Conservation (phyloP, 257 asterid genomes). For the Solanum commersonii region DNA sequence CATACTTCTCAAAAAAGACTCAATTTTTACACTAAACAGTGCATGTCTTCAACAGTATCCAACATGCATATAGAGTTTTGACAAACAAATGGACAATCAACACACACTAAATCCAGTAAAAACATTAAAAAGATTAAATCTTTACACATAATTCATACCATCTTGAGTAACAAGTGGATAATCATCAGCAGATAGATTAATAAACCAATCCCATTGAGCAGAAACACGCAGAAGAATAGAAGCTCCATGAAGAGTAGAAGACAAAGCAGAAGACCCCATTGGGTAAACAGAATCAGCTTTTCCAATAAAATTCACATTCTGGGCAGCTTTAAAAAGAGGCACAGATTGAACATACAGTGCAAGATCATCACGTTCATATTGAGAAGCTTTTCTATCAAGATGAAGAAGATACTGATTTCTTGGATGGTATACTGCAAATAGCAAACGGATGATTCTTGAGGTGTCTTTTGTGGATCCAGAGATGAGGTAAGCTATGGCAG, state of each 20-base stretch:
- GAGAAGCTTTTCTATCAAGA: slow-evolving; percentile 54
- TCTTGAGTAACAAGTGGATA: slow-evolving; percentile 90
- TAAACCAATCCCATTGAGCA: slow-evolving; percentile 85
- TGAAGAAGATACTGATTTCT: slow-evolving; percentile 63
- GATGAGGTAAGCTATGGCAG: slow-evolving; percentile 63
- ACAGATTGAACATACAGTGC: slow-evolving; percentile 47
- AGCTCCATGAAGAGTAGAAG: slow-evolving; percentile 79
- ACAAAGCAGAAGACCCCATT: slow-evolving; percentile 57
- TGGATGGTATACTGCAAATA: slow-evolving; percentile 72
- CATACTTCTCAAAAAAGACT: background rate
- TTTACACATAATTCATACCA: slow-evolving; percentile 31
- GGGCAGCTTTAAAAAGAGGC: slow-evolving; percentile 60
- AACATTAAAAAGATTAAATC: background rate
- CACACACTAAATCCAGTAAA: background rate
- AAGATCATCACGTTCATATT: slow-evolving; percentile 55
- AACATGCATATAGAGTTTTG: background rate
- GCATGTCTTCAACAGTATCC: background rate
- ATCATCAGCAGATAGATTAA: slow-evolving; percentile 59
- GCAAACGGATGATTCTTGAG: slow-evolving; percentile 51
- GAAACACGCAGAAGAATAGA: slow-evolving; percentile 49
- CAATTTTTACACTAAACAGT: background rate
- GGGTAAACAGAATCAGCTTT: slow-evolving; percentile 51
- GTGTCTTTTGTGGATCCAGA: slow-evolving; percentile 70
- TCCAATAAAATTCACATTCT: slow-evolving; percentile 69
- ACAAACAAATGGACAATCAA: background rate